Conservation (phyloP, 768 basidiomycete species). For the Tremella mesenterica region DNA sequence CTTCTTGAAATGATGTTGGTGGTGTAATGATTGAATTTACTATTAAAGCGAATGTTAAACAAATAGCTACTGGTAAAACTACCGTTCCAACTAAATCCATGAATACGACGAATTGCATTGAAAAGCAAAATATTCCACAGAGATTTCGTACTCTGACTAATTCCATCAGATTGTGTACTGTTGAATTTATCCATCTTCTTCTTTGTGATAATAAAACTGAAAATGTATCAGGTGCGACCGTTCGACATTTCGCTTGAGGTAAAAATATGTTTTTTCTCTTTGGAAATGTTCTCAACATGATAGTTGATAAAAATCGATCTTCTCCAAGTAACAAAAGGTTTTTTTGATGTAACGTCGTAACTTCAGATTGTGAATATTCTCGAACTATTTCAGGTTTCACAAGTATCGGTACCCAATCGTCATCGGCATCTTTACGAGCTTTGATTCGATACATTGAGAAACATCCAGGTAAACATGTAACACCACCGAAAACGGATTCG, state of each 20-base stretch:
- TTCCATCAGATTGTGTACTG: constrained; percentile 98
- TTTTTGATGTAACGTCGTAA: constrained; percentile 93
- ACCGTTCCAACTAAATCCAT: constrained; percentile 61
- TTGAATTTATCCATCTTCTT: constrained; percentile 98
- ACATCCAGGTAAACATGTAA: constrained; percentile 97
- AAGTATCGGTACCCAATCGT: constrained; percentile 96
- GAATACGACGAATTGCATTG: constrained; percentile 98
- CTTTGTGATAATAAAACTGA: constrained; percentile 87
- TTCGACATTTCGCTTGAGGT: constrained; percentile 88
- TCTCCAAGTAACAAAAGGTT: constrained; percentile 92
- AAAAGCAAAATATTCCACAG: constrained; percentile 99
- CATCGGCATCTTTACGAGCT: constrained; percentile 73
- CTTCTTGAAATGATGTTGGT: constrained; percentile 76
- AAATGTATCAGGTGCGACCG: constrained; percentile 94
- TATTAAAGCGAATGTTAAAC: constrained; percentile 79
- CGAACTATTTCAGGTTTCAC: constrained; percentile 94
- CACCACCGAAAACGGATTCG: constrained; percentile 98
- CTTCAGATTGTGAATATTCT: constrained; percentile 90
- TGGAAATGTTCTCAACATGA: constrained; percentile 91
- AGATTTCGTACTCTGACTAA: constrained; percentile 91
- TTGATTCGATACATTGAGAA: constrained; percentile 99
- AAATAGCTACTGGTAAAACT: constrained; percentile 87
- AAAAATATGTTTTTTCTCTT: constrained; percentile 99
- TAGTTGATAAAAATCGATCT: constrained; percentile 96
- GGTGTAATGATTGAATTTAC: constrained; percentile 70